phyloP scores from a whole-genome alignment of 805 yeast species.

The Metschnikowia bowlesiae region DNA sequence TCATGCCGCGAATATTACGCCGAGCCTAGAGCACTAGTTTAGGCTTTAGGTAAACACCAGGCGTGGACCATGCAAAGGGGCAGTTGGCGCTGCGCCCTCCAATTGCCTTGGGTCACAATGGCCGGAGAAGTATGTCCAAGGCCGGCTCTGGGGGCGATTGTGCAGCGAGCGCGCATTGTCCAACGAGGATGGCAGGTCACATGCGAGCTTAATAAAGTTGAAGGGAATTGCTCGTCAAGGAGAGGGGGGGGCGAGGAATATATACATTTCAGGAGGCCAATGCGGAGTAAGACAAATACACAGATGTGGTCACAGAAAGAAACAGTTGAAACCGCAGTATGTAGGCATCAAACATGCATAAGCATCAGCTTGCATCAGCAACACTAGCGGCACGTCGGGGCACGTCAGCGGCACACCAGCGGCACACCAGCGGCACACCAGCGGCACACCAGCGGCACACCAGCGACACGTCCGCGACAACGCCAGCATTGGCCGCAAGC shows the following conservation, averaged over 20 bases:
- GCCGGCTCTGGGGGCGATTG: neutral
- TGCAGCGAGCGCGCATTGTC: neutral
- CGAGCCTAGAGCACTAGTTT: neutral
- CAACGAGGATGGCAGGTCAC: neutral
- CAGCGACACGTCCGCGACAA: too few relatives aligned
- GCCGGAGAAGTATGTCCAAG: neutral
- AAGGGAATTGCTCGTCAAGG: too few relatives aligned
- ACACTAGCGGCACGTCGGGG: too few relatives aligned
- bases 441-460: too few relatives aligned
- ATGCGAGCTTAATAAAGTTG: neutral
- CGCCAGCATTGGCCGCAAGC: too few relatives aligned
- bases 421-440: too few relatives aligned
- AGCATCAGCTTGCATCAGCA: neutral
- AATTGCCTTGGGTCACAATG: neutral
- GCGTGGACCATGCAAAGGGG: neutral
- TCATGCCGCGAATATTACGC: too few relatives aligned
- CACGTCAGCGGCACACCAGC: too few relatives aligned
- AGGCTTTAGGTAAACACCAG: neutral
- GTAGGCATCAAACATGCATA: neutral
- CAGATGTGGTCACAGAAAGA: neutral
- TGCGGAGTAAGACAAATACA: neutral
- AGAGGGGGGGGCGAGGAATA: neutral
- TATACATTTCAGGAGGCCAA: neutral
- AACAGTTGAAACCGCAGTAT: neutral
- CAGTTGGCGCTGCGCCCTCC: neutral